Evolutionary conservation across 148 eudicot species (phyloP).

Genomic region (Simmondsia chinensis): DNA sequence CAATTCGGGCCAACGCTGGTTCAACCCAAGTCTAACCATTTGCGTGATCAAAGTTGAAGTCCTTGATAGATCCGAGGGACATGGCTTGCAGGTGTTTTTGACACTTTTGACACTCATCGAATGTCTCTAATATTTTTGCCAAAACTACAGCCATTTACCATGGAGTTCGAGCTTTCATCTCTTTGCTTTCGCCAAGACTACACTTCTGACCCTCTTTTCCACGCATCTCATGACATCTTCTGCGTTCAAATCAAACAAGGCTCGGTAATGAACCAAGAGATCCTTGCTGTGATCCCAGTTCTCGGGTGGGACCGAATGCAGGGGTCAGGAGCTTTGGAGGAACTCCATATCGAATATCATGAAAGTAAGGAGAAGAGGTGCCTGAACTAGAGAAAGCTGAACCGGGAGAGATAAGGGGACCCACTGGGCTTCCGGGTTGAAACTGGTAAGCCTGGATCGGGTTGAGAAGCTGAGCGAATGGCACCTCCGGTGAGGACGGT

Average conservation of each 20-base stretch:
- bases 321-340: conserved; percentile 54
- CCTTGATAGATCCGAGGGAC: conserved; percentile 74
- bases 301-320: conserved; percentile 30
- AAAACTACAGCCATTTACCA: too few relatives aligned
- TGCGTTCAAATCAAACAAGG: conserved; percentile 75
- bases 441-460: conserved; percentile 68
- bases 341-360: conserved; percentile 35
- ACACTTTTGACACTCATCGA: conserved; percentile 41
- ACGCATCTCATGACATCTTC: conserved; percentile 81
- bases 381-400: conserved; percentile 84
- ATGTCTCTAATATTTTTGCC: too few relatives aligned
- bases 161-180: conserved; percentile 13
- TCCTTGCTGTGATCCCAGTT: conserved; percentile 64
- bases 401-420: conserved; percentile 81
- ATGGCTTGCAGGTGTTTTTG: conserved; percentile 60
- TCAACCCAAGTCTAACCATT: conserved; percentile 37
- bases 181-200: conserved; percentile 22
- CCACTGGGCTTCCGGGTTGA: conserved; percentile 81
- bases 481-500: conserved; percentile 98
- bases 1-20: conserved; percentile 45
- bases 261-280: conserved; percentile 73
- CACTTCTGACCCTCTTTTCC: conserved; percentile 41
- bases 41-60: conserved; percentile 69
- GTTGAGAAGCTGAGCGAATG: conserved; percentile 80
- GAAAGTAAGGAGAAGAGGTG: conserved; percentile 61